phyloP scores from a whole-genome alignment of 2,329 filamentous ascomycete species.

The Aureobasidium uvarum region DNA sequence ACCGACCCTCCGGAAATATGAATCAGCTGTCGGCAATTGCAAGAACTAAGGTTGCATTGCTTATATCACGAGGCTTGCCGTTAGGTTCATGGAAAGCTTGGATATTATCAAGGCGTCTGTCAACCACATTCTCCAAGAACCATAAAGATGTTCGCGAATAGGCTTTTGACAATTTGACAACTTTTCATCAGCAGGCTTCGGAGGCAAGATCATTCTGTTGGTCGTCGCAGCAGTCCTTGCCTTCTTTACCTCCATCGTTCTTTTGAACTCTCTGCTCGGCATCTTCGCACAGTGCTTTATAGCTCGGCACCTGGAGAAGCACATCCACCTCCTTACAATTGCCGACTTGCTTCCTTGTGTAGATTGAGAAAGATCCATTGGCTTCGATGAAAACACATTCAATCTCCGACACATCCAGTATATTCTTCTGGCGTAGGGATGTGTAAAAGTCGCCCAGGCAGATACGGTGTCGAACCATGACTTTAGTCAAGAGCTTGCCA shows the following conservation, averaged over 20 bases:
- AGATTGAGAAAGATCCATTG: neutral
- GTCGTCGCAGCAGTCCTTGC: neutral
- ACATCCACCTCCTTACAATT: neutral
- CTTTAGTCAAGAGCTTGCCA: neutral
- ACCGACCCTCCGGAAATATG: too few relatives aligned
- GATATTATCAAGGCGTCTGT: too few relatives aligned
- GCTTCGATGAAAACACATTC: conserved; percentile 11
- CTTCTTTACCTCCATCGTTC: neutral
- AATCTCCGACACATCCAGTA: neutral
- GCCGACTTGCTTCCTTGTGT: neutral
- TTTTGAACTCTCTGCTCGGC: neutral
- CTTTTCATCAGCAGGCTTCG: neutral
- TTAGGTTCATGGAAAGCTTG: too few relatives aligned
- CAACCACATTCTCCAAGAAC: too few relatives aligned
- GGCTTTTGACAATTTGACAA: too few relatives aligned
- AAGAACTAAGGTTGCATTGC: too few relatives aligned
- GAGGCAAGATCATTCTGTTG: neutral
- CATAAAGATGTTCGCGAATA: too few relatives aligned
- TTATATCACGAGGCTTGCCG: too few relatives aligned
- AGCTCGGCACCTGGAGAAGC: conserved; percentile 1
- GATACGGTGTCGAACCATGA: neutral
- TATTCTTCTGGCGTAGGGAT: conserved; percentile 2
- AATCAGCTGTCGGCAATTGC: too few relatives aligned
- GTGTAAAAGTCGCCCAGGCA: conserved; percentile 1
- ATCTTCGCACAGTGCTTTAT: neutral